phyloP scores from a whole-genome alignment of 2,329 filamentous ascomycete species.

The Madurella fahalii region DNA sequence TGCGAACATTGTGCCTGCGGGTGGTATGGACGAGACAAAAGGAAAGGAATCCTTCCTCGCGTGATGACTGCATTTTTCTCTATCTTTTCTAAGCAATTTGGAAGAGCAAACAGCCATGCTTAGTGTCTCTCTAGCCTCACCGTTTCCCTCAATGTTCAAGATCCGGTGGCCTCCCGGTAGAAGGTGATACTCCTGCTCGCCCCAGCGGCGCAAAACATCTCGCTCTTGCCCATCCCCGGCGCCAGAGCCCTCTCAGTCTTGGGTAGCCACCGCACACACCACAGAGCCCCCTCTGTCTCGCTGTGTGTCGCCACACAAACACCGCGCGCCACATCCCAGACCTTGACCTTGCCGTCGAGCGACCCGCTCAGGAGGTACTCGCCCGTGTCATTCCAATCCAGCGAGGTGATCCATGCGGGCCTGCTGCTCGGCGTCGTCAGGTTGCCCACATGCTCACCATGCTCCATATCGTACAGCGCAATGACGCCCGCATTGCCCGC shows the following conservation, averaged over 20 bases:
- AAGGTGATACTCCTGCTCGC: conserved; percentile 73
- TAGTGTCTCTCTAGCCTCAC: not conserved
- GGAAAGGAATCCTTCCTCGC: too few relatives aligned
- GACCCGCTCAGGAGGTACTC: conserved; percentile 85
- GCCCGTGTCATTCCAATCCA: conserved; percentile 91
- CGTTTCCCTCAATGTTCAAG: not conserved
- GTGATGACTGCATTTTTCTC: not conserved
- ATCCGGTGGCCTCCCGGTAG: conserved; percentile 77
- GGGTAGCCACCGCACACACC: conserved; percentile 80
- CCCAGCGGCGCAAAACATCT: conserved; percentile 74
- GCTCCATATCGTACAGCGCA: conserved; percentile 84
- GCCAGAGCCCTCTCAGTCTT: conserved; percentile 51
- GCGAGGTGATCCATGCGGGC: conserved; percentile 74
- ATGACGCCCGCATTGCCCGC: conserved; percentile 87
- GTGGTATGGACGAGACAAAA: too few relatives aligned
- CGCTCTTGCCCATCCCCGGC: conserved; percentile 46
- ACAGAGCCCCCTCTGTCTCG: conserved; percentile 80
- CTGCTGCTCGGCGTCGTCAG: conserved; percentile 46
- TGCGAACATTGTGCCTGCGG: too few relatives aligned
- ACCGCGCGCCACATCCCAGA: conserved; percentile 85
- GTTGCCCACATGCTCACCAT: conserved; percentile 88
- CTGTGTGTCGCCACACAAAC: conserved; percentile 89
- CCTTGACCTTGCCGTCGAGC: conserved; percentile 91
- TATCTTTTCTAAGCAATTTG: not conserved
- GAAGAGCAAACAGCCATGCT: too few relatives aligned